phyloP scores from a whole-genome alignment of 2,329 filamentous ascomycete genomes.

The Fusarium sp. region DNA sequence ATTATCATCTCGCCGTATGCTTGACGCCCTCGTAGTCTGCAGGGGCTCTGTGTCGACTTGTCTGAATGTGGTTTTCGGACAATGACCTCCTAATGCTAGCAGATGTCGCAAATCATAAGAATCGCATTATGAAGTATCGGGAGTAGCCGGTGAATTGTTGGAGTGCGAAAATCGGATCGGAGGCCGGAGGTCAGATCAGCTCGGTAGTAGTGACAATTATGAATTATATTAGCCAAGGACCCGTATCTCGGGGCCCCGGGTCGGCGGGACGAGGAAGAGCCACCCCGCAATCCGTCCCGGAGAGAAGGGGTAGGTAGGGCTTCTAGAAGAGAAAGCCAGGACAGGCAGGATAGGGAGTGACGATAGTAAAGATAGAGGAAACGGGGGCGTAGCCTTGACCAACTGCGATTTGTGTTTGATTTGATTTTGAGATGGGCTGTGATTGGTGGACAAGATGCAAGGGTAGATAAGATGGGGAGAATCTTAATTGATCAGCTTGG shows the following conservation, averaged over 20 bases:
- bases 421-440: conserved; percentile 10
- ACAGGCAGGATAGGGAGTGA: conserved; percentile 14
- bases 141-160: conserved; percentile 10
- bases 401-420: conserved; percentile 41
- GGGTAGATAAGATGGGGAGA: conserved; percentile 38
- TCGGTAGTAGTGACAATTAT: conserved; percentile 43
- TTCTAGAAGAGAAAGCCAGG: conserved; percentile 36
- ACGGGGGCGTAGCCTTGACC: conserved; percentile 29
- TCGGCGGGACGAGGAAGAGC: conserved; percentile 34
- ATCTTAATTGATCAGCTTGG: conserved; percentile 28
- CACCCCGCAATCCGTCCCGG: conserved; percentile 34
- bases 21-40: not conserved
- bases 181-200: conserved; percentile 10
- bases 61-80: not conserved
- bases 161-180: conserved; percentile 19
- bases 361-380: conserved; percentile 27
- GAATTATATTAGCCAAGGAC: conserved; percentile 39
- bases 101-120: conserved; percentile 1
- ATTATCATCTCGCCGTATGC: not conserved
- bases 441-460: conserved; percentile 30
- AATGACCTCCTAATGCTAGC: not conserved
- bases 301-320: conserved; percentile 25
- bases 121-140: conserved; percentile 6
- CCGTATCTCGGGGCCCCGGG: conserved; percentile 42
- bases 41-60: not conserved